Evolutionary conservation across 805 yeast genomes (phyloP).

Genomic region (Lipomyces japonicus): DNA sequence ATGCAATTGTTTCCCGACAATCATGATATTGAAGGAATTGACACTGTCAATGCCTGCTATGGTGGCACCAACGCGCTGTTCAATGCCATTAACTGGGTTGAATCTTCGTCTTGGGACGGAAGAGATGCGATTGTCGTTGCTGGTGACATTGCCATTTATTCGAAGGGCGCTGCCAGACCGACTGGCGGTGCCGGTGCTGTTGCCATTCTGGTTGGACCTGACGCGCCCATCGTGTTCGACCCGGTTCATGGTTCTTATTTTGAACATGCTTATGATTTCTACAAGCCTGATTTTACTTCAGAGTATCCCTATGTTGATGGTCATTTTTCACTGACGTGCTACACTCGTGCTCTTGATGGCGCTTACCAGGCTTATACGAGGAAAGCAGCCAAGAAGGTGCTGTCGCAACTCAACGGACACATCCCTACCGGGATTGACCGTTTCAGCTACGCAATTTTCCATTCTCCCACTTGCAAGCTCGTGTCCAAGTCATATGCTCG

Average conservation of each 20-base stretch:
- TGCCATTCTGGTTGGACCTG: slow-evolving; percentile 92
- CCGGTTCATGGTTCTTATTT: slow-evolving; percentile 83
- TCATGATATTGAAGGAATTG: slow-evolving; percentile 91
- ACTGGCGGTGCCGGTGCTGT: slow-evolving; percentile 99
- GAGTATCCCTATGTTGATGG: slow-evolving; percentile 98
- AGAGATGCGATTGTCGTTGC: slow-evolving; percentile 94
- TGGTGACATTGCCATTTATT: slow-evolving; percentile 97
- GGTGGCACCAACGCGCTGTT: slow-evolving; percentile 96
- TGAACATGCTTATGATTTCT: slow-evolving; percentile 97
- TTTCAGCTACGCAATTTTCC: slow-evolving; percentile 94
- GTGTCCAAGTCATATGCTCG: slow-evolving; percentile 92
- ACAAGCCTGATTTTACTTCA: slow-evolving; percentile 84
- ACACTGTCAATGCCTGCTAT: slow-evolving; percentile 94
- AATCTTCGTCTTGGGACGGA: slow-evolving; percentile 96
- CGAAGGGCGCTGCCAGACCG: slow-evolving; percentile 97
- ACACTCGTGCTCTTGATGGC: slow-evolving; percentile 86
- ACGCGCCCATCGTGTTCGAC: slow-evolving; percentile 94
- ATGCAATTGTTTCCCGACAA: slow-evolving; percentile 91
- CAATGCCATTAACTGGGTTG: slow-evolving; percentile 93
- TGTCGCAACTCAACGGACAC: slow-evolving; percentile 43
- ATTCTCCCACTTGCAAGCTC: slow-evolving; percentile 95
- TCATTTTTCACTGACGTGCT: slow-evolving; percentile 89
- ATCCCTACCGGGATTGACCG: slow-evolving; percentile 54
- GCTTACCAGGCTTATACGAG: slow-evolving; percentile 79
- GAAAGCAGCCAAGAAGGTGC: slow-evolving; percentile 58